Evolutionary conservation across 768 basidiomycete species (phyloP).

Genomic region (Holtermannia corniformis): DNA sequence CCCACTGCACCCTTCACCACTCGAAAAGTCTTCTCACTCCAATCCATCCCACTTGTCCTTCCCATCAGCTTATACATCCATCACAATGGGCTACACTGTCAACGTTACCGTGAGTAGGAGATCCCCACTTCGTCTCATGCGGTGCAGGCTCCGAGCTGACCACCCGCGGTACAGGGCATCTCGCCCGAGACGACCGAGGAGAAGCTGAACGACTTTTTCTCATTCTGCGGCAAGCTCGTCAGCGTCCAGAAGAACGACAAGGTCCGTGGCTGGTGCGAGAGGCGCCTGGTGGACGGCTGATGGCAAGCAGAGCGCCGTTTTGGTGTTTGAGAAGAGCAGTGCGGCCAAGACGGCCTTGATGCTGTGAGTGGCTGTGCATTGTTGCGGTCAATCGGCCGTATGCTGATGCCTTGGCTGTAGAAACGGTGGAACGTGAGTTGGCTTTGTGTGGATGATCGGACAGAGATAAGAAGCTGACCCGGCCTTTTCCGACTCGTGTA

Average conservation of each 20-base stretch:
- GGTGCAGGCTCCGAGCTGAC: too few species aligned
- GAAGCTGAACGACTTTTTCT: constrained; percentile 54
- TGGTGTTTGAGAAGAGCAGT: constrained; percentile 66
- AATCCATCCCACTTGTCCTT: too few species aligned
- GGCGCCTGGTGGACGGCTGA: too few species aligned
- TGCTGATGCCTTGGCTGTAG: neutral
- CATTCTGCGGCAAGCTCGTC: constrained; percentile 71
- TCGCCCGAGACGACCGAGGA: constrained; percentile 55
- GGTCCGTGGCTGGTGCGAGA: constrained; percentile 5
- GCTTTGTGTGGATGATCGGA: neutral
- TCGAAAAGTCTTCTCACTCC: too few species aligned
- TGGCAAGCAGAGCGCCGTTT: constrained; percentile 47
- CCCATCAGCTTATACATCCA: neutral
- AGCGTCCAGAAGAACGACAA: constrained; percentile 42
- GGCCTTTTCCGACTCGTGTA: neutral
- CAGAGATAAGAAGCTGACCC: too few species aligned
- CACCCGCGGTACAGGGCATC: constrained; percentile 47
- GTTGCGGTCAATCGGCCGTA: neutral
- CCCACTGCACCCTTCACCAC: too few species aligned
- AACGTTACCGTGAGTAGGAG: neutral
- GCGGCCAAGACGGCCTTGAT: constrained; percentile 17
- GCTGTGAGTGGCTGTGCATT: constrained; percentile 1
- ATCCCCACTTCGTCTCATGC: neutral
- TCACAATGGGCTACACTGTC: neutral
- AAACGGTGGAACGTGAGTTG: constrained; percentile 40